Evolutionary conservation across 768 basidiomycete species (phyloP).

Genomic region (Pisolithus microcarpus): DNA sequence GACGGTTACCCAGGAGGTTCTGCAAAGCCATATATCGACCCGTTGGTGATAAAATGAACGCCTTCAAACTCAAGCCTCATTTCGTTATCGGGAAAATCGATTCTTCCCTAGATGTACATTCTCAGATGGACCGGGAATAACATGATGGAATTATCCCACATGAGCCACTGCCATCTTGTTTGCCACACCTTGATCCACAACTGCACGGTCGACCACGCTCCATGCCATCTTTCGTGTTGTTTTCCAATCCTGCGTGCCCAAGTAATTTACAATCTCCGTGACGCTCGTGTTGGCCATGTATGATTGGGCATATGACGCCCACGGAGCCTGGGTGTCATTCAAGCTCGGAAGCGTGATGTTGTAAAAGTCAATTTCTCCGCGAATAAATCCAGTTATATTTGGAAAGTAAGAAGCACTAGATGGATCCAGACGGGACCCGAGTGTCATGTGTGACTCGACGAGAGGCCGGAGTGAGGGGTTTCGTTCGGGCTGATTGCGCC

Average conservation of each 20-base stretch:
- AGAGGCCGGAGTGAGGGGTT: constrained; percentile 40
- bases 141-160: constrained; percentile 35
- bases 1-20: constrained; percentile 47
- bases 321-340: constrained; percentile 31
- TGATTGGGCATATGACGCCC: constrained; percentile 44
- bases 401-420: constrained; percentile 51
- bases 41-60: constrained; percentile 65
- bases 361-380: constrained; percentile 51
- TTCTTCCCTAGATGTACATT: constrained; percentile 46
- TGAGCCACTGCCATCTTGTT: constrained; percentile 54
- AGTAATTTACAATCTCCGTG: constrained; percentile 40
- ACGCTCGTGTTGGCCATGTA: constrained; percentile 45
- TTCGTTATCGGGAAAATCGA: constrained; percentile 64
- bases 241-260: constrained; percentile 68
- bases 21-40: constrained; percentile 71
- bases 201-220: constrained; percentile 57
- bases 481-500: constrained; percentile 37
- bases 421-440: constrained; percentile 40
- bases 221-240: constrained; percentile 54
- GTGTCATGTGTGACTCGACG: constrained; percentile 41
- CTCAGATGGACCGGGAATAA: constrained; percentile 2
- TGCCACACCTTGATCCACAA: constrained; percentile 33
- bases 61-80: constrained; percentile 70
- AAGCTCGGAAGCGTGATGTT: constrained; percentile 54
- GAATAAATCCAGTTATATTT: constrained; percentile 76